A percentile compares a stretch with the other conserved stretches of the same genome.
Conservation (phyloP, 2,329 filamentous ascomycete genomes). For the Elsinoe fawcettii region DNA sequence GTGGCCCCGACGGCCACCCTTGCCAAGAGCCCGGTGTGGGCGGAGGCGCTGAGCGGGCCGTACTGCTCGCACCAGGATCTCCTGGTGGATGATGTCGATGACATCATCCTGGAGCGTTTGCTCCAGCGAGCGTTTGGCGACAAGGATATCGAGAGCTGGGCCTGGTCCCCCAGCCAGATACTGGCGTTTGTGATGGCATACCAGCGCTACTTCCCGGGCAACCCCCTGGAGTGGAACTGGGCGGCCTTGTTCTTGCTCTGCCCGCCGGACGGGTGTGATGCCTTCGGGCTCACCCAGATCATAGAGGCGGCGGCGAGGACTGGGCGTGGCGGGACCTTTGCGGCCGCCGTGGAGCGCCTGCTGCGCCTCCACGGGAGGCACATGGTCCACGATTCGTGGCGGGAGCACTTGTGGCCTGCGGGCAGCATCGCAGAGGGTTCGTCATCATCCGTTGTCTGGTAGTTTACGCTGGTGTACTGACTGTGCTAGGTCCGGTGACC, state of each 20-base stretch:
- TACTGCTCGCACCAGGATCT: no score
- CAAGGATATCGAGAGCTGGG: no score
- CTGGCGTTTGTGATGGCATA: no score
- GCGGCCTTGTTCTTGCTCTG: neutral
- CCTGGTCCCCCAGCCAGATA: no score
- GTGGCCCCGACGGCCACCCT: no score
- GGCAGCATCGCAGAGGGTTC: neutral
- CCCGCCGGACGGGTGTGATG: neutral
- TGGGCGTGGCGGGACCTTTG: neutral
- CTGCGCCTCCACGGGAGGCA: neutral
- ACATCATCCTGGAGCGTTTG: no score
- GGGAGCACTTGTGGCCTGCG: neutral
- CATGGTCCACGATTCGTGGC: neutral
- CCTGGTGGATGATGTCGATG: no score
- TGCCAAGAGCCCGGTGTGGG: no score
- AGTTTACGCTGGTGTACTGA: neutral
- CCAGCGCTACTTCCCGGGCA: no score
- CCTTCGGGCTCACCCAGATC: neutral
- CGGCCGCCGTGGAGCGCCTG: neutral
- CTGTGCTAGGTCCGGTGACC: neutral
- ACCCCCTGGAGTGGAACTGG: neutral
- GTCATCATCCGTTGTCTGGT: neutral
- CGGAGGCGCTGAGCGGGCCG: no score
- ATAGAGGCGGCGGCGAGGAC: neutral
- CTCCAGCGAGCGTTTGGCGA: no score